phyloP scores from a whole-genome alignment of 768 basidiomycete genomes.

The Gymnopilus dilepis region DNA sequence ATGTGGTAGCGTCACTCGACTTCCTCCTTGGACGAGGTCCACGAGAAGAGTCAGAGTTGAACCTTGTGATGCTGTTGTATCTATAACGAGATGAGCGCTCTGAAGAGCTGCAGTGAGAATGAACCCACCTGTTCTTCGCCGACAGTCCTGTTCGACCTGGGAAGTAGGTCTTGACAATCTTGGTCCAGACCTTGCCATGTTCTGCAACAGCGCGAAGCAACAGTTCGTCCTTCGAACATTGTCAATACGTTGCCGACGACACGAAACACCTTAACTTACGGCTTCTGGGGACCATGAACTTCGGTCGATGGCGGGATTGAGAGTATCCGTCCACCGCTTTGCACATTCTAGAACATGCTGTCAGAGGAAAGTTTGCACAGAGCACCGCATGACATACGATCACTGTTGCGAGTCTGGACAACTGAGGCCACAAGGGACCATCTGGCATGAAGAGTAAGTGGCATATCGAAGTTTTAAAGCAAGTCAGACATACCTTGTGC shows the following conservation, averaged over 20 bases:
- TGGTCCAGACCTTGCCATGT: conserved; percentile 66
- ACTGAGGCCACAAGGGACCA: conserved; percentile 65
- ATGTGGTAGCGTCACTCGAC: conserved; percentile 39
- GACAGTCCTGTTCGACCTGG: conserved; percentile 63
- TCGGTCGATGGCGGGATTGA: conserved; percentile 64
- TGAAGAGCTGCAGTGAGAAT: neutral
- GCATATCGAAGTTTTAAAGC: neutral
- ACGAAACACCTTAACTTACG: conserved; percentile 34
- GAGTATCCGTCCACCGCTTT: conserved; percentile 65
- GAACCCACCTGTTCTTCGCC: conserved; percentile 59
- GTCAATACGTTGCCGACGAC: conserved; percentile 7
- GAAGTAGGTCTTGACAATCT: conserved; percentile 65
- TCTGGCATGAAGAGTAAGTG: conserved; percentile 32
- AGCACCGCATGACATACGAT: conserved; percentile 46
- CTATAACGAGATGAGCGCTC: conserved; percentile 30
- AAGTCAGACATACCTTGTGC: conserved; percentile 50
- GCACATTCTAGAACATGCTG: conserved; percentile 52
- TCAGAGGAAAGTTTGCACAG: conserved; percentile 17
- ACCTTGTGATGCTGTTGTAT: conserved; percentile 59
- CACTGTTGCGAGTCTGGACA: conserved; percentile 61
- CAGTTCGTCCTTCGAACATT: conserved; percentile 47
- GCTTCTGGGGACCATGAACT: conserved; percentile 63
- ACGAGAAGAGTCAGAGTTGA: conserved; percentile 46
- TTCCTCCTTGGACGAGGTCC: conserved; percentile 41
- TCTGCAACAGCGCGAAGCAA: conserved; percentile 59